Percentiles rank a stretch among this genome's conserved stretches.
Conservation (phyloP, 495 filamentous ascomycete species). For the Copromyces sp. region DNA sequence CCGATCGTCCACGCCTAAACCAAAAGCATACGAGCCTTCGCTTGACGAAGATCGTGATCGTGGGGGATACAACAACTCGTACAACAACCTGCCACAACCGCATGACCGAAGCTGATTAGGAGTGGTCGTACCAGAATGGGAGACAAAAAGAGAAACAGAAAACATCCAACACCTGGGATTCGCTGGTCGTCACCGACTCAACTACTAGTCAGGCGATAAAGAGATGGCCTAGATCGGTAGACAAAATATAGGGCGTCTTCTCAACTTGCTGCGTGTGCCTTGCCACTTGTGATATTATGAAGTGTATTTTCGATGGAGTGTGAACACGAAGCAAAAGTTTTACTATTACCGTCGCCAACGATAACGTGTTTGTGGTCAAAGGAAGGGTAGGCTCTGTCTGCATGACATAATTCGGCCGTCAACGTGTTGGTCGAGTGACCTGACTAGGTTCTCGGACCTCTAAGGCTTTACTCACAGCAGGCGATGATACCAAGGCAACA, state of each 20-base stretch:
- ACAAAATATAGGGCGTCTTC: background rate
- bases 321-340: background rate
- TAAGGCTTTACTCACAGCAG: background rate
- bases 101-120: background rate
- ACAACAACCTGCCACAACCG: background rate
- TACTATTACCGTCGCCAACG: background rate
- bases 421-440: too few relatives aligned
- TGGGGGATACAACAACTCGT: background rate
- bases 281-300: background rate
- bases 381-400: too few relatives aligned
- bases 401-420: too few relatives aligned
- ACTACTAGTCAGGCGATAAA: slow-evolving; percentile 17
- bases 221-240: background rate
- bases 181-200: slow-evolving; percentile 22
- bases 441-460: too few relatives aligned
- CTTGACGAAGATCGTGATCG: background rate
- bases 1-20: slow-evolving; percentile 54
- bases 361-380: too few relatives aligned
- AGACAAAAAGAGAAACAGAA: too few relatives aligned
- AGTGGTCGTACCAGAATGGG: background rate
- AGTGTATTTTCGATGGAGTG: background rate
- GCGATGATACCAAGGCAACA: background rate
- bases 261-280: background rate
- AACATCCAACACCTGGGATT: background rate
- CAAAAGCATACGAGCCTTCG: slow-evolving; percentile 40